Evolutionary conservation across 208 protist genomes (phyloP).

Genomic region (Trypanosoma cruzi): DNA sequence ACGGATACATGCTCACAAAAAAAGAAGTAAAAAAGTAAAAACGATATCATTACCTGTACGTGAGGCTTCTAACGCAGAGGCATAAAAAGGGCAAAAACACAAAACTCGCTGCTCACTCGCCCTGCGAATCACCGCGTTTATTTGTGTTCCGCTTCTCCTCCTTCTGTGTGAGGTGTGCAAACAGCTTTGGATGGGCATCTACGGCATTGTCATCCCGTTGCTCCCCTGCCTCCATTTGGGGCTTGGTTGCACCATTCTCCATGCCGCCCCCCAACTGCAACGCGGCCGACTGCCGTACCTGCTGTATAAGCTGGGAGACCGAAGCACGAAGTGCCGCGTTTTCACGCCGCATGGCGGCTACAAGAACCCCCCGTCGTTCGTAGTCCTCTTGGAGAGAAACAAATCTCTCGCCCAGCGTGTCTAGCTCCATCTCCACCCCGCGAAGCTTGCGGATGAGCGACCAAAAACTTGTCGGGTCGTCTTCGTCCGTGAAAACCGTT

Average conservation of each 20-base stretch:
- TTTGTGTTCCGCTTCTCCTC: not conserved
- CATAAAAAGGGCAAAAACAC: not conserved
- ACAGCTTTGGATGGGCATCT: not conserved
- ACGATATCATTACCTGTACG: not conserved
- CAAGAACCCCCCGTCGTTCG: slow-evolving; percentile 15
- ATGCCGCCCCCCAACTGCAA: not conserved
- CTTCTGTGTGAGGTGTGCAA: not conserved
- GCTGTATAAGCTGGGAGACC: slow-evolving; percentile 24
- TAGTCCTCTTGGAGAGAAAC: slow-evolving; percentile 23
- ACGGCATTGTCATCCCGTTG: not conserved
- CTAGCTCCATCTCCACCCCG: slow-evolving; percentile 1
- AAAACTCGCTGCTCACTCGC: slow-evolving; percentile 5
- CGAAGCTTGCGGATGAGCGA: slow-evolving; percentile 6
- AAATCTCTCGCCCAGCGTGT: slow-evolving; percentile 2
- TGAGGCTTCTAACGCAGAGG: not conserved
- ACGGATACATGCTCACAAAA: not conserved
- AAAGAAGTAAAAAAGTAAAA: slow-evolving; percentile 2
- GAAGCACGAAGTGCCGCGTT: slow-evolving; percentile 27
- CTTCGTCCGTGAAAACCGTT: slow-evolving; percentile 6
- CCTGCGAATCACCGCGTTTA: not conserved
- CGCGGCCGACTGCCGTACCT: slow-evolving; percentile 8
- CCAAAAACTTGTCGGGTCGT: slow-evolving; percentile 22
- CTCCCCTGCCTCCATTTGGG: not conserved
- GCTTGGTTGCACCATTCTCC: not conserved
- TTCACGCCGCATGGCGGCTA: slow-evolving; percentile 15